phyloP scores from a whole-genome alignment of 306 rosid genomes.

The Purshia tridentata region DNA sequence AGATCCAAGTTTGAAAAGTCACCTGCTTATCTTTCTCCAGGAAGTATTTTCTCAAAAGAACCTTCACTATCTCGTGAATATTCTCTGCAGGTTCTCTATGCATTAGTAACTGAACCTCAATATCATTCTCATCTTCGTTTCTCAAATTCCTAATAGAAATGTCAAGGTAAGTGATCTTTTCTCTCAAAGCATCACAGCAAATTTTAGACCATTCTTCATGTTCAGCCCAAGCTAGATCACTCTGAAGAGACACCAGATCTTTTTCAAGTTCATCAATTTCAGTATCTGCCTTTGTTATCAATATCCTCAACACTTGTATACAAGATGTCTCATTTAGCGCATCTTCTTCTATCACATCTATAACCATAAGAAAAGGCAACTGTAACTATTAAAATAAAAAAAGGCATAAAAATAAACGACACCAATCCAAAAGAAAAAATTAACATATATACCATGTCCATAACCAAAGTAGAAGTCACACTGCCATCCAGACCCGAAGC shows the following conservation, averaged over 20 bases:
- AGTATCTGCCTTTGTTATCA: constrained; percentile 47
- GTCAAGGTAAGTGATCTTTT: constrained; percentile 46
- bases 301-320: constrained; percentile 53
- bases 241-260: constrained; percentile 53
- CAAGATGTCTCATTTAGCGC: constrained; percentile 53
- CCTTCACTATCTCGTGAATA: constrained; percentile 52
- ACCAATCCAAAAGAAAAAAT: constrained; percentile 2
- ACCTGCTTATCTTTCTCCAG: constrained; percentile 53
- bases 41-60: constrained; percentile 28
- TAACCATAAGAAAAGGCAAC: constrained; percentile 14
- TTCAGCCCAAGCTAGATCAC: constrained; percentile 44
- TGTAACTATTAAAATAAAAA: constrained; percentile 5
- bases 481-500: constrained; percentile 40
- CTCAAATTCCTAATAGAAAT: constrained; percentile 42
- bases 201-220: constrained; percentile 49
- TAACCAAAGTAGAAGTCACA: constrained; percentile 48
- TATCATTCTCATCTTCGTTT: constrained; percentile 26
- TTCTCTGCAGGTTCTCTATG: constrained; percentile 47
- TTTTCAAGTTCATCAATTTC: constrained; percentile 65
- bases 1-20: constrained; percentile 17
- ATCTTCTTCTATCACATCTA: constrained; percentile 70
- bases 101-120: constrained; percentile 36
- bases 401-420: background rate
- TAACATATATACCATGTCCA: constrained; percentile 43
- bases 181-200: constrained; percentile 48